Evolutionary conservation across 306 rosid genomes (phyloP), one percentile per base, ranked within the genome.

Genomic region (Cucumis hystrix): DNA sequence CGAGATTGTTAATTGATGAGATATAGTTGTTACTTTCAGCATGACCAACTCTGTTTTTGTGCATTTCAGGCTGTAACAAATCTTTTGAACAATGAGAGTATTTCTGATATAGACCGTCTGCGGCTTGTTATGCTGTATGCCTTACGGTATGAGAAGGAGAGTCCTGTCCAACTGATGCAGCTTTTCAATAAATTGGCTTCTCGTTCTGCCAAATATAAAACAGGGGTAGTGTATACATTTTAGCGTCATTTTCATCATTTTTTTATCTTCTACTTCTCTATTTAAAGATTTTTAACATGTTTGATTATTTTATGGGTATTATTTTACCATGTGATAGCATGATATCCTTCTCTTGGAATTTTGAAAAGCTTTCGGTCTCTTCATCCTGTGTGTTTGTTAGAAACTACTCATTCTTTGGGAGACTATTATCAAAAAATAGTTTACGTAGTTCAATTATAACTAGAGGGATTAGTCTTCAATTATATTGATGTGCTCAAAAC

Each of bases 121-220:
- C 97, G 96, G 17, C 84, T 93, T 75, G 97, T 93, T 81, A 93
- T 93, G 97, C 61, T 93, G 78, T 93, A 93, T 79, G 96, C 98
- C 76, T 86, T 93, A 87, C 93, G 97, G 74, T 91, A 93, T 74
- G 97, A 93, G 85, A 93, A 93, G 86, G 97, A 93, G 60, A 93
- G 96, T 83, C 96, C 97, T 28, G 98, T 93, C 79, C 93, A 93
- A 74, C 86, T 93, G 82, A 93, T 87, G 95, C 93, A 87, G 87
- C 93, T 91, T 83, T 89, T 89, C 83, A 89, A 86, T 68, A 89
- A 89, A 85, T 78, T 91, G 81, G 89, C 96, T 83, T 91, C 96
- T 77, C 82, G 80, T 67, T 91, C 92, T 81, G 85, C 93, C 49
- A 89, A 89, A 83, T 91, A 91, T 82, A 89, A 89, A 77, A 87